These are phyloP conservation scores for Phyllosticta ampelicida DNA, from an alignment of 2,329 filamentous ascomycete species.

Conservation along the genomic window DNA sequence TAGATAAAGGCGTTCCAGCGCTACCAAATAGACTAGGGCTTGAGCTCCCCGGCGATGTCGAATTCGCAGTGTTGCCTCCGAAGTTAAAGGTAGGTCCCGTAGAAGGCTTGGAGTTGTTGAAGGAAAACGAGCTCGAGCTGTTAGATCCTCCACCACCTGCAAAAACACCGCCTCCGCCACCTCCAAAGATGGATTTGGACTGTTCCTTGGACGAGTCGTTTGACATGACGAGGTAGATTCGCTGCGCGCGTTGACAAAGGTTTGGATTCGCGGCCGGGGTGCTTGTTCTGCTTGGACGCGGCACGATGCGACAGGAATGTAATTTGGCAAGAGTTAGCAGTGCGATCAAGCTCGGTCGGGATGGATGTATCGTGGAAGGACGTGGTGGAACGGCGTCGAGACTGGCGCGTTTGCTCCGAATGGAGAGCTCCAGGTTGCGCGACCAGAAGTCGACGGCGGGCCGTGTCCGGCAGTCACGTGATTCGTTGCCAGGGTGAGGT, in stretches of 20 bases:
- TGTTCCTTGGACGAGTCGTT: slow-evolving; percentile 23
- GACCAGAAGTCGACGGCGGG: background rate
- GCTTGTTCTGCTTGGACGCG: background rate
- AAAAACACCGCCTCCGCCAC: slow-evolving; percentile 13
- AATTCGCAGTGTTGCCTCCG: background rate
- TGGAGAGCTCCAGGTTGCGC: slow-evolving; percentile 2
- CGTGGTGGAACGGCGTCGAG: background rate
- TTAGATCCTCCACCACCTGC: slow-evolving; percentile 12
- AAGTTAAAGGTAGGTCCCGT: background rate
- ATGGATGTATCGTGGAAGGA: background rate
- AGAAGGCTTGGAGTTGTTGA: background rate
- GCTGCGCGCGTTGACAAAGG: background rate
- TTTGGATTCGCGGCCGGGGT: background rate
- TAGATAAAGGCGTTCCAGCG: background rate
- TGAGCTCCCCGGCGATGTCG: background rate
- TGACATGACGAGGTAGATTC: slow-evolving; percentile 5
- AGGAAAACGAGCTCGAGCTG: background rate
- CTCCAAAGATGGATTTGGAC: slow-evolving; percentile 30
- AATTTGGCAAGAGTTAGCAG: background rate
- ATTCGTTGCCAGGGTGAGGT: background rate
- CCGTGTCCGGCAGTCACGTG: background rate
- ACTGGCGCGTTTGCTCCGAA: background rate
- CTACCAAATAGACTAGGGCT: slow-evolving; percentile 1
- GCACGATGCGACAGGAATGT: background rate
- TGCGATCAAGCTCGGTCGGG: background rate